Evolutionary conservation across 2,329 filamentous ascomycete species (phyloP).

Genomic region (Ascochyta clinopodiicola): DNA sequence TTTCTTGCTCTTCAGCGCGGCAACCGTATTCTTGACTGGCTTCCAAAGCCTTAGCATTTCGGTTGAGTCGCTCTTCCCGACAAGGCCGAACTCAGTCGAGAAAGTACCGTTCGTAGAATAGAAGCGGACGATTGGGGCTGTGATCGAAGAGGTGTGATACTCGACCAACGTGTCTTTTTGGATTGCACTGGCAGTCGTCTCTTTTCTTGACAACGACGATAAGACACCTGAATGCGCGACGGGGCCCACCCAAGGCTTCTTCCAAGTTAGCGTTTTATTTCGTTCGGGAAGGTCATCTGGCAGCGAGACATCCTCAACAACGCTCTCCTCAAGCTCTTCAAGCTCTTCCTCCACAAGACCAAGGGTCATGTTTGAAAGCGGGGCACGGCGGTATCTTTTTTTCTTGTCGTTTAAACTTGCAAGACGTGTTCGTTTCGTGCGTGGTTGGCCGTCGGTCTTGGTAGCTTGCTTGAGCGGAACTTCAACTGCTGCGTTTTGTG

Average conservation of each 20-base stretch:
- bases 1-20: slow-evolving; percentile 22
- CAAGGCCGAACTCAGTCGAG: slow-evolving; percentile 47
- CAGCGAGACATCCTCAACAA: slow-evolving; percentile 3
- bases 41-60: neutral
- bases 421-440: slow-evolving; percentile 29
- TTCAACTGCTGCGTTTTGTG: slow-evolving; percentile 31
- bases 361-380: slow-evolving; percentile 7
- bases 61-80: slow-evolving; percentile 16
- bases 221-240: neutral
- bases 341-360: slow-evolving; percentile 18
- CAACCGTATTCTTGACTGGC: neutral
- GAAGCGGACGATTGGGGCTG: slow-evolving; percentile 40
- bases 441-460: slow-evolving; percentile 11
- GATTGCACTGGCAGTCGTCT: neutral
- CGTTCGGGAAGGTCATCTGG: neutral
- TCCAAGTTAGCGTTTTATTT: neutral
- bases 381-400: slow-evolving; percentile 25
- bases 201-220: neutral
- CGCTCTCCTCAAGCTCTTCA: slow-evolving; percentile 18
- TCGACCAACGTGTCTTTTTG: neutral
- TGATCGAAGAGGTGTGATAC: slow-evolving; percentile 15
- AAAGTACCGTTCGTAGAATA: slow-evolving; percentile 54
- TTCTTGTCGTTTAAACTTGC: slow-evolving; percentile 39
- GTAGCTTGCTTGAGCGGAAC: slow-evolving; percentile 15
- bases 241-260: neutral